Base-by-base conservation (phyloP, 169 alveolate genomes). In the Haemoproteus tartakovskyi region DNA sequence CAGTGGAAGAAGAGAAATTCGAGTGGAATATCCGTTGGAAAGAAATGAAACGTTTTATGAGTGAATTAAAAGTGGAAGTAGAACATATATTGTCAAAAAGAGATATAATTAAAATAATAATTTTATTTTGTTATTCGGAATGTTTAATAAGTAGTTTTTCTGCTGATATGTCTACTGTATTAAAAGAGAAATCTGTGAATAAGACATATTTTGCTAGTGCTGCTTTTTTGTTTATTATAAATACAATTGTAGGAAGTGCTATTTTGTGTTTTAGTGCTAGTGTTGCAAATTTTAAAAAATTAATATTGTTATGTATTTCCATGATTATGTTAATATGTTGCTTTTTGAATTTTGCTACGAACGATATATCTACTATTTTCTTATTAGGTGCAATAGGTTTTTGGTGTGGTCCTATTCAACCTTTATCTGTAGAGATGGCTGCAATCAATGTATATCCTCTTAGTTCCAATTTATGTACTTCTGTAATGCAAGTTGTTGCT, bases 321-420 rank as follows among this genome's bases (percentile, higher is more conserved):
- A 60, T 60, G 78, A 60, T 60, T 41, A 60, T 60, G 78, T n/a
- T 18, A n/a, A 27, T 60, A 22, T 60, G 78, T 21, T 22, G 26
- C 1, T 45, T 60, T 24, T 48, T 60, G 45, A 41, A 60, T 60
- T 29, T 60, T 12, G 45, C 60, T 18, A 30, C 21, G 14, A 47
- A 60, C 45, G 43, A 47, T n/a, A 60, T 60, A 12, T 6, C 45
- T 8, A 60, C 45, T 2, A 60, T 60, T 41, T 12, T 60, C 6
- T 43, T 45, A 24, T 12, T 60, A 11, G 45, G 78, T 60, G 26
- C 45, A 43, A 60, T 60, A 9, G 78, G 78, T 1, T 60, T 60
- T 41, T 60, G 78, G 78, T 60, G 50, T 19, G 78, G 78, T 11
- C 78, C 78, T 1, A n/a, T 60, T n/a, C 78, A 60, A 30, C 78